Evolutionary conservation across 1,139 yeast genomes (phyloP), one percentile per base, ranked within the genome.

Genomic region (Saccharomyces hybrid): DNA sequence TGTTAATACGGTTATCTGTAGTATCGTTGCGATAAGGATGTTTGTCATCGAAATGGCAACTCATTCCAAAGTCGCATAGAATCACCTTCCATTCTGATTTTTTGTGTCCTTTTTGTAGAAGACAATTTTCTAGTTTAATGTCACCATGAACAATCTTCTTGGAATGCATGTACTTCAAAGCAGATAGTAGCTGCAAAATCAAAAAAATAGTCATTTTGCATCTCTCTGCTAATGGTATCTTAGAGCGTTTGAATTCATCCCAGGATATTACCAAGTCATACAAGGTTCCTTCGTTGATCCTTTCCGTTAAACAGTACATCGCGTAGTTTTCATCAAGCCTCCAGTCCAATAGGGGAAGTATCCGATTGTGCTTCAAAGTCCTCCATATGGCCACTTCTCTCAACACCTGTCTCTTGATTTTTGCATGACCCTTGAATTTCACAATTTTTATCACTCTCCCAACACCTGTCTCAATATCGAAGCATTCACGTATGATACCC

Each of bases 21-120:
- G 76, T 64, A 53, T 78, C 75, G 71, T 57, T 31, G 13, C 25
- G 44, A 9, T 38, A 38, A 5, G 11, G 25, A 38, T 16, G 25
- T 8, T 38, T 14, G 9, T 14, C 13, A 5, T 54, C 58, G 48
- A 55, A 62, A 27, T 56, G 55, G 29, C 74, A 75, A 49, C 79
- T 73, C 95, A 90, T 88, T 4, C 98, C 98, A 73, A 90, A 90
- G 71, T 90, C 98, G 72, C 97, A 88, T 7, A 90, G 67, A 26
- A 81, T 67, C 65, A 83, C 71, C 34, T 61, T 67, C 55, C 74
- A 70, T 28, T 66, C 62, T 8, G 63, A 59, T 27, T 71, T 69
- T 53, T 82, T 83, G 1, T 54, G 38, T n/a, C 52, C 51, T 48
- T 62, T 65, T 42, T 63, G 59, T 34, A 88, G 71, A 53, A 91